Base-by-base conservation (phyloP, 345 rosid species). In the Rhizophora apiculata region DNA sequence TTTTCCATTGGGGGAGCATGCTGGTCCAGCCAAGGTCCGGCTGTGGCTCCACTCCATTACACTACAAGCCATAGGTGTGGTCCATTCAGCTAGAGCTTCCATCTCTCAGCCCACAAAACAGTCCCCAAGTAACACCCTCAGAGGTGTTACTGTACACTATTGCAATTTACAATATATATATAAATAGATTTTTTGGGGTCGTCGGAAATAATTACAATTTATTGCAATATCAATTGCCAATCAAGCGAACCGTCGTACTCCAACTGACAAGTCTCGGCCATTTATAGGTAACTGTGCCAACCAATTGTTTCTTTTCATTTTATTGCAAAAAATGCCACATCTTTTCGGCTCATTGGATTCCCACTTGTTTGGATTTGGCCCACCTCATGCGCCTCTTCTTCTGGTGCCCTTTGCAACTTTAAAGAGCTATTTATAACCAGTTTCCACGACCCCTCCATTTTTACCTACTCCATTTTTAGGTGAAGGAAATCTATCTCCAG, bases 351-450 rank as follows among this genome's bases (percentile, higher is more conserved):
- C 68, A 65, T 74, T 59, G 20, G 68, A 26, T 62, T 46, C 72
- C 74, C 5, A 30, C 63, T 58, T 22, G 72, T n/a, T n/a, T 32
- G 73, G 64, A 46, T 24, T 32, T 31, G 62, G 6, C 43, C 78
- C 71, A 53, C 52, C 48, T 6, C 16, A 1, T 24, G 21, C 31
- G 54, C 1, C 22, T 43, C 61, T 30, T 15, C 26, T 15, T 24
- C 20, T 3, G 51, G 30, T 51, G 72, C 6, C 81, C 67, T 77
- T 56, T 58, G 72, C 52, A 46, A 11, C 34, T 65, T 58, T 34
- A 6, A 59, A 69, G 69, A 37, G 72, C 29, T 36, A 4, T 43
- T 21, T 54, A 19, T 59, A 15, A 48, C 24, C 56, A 58, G 43
- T 67, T 39, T 18, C 69, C 61, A 8, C 51, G 2, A 8, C 56